Evolutionary conservation across 495 filamentous ascomycete genomes (phyloP).

Genomic region (Penicillium psychrofluorescens): DNA sequence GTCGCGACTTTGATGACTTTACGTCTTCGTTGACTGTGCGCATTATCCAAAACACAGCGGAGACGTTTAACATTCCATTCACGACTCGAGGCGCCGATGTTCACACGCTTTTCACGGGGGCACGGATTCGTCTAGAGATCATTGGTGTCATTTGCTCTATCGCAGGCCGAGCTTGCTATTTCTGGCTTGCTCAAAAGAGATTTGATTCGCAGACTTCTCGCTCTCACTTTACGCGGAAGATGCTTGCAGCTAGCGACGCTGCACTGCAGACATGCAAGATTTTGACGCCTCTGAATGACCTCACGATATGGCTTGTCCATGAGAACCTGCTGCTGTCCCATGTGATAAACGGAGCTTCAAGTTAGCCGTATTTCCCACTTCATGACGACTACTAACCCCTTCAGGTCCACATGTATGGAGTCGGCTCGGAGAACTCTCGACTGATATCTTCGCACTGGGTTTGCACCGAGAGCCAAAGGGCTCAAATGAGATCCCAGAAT

Average conservation of each 20-base stretch:
- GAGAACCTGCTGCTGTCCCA: slow-evolving; percentile 20
- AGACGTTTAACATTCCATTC: slow-evolving; percentile 11
- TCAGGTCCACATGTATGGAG: slow-evolving; percentile 22
- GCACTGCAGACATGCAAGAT: slow-evolving; percentile 23
- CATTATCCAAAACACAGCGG: slow-evolving; percentile 21
- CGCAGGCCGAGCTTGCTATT: slow-evolving; percentile 18
- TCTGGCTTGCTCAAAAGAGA: slow-evolving; percentile 14
- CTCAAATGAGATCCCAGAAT: slow-evolving; percentile 27
- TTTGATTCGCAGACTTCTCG: slow-evolving; percentile 3
- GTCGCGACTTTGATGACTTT: slow-evolving; percentile 3
- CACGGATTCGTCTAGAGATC: slow-evolving; percentile 21
- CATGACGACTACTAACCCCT: not conserved
- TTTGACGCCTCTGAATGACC: slow-evolving; percentile 23
- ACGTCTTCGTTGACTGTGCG: slow-evolving; percentile 2
- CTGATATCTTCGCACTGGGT: slow-evolving; percentile 43
- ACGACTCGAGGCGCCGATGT: slow-evolving; percentile 11
- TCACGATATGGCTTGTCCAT: slow-evolving; percentile 24
- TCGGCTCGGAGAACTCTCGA: slow-evolving; percentile 24
- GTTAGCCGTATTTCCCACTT: slow-evolving; percentile 10
- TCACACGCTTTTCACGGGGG: slow-evolving; percentile 17
- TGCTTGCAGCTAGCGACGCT: slow-evolving; percentile 20
- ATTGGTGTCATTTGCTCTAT: slow-evolving; percentile 20
- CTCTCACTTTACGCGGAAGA: slow-evolving; percentile 15
- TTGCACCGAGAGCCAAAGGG: slow-evolving; percentile 42
- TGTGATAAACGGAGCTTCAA: slow-evolving; percentile 18